Percentiles rank a stretch among this genome's conserved stretches.
phyloP scores from a whole-genome alignment of 2,329 filamentous ascomycete genomes.

The Raffaelea albimanens region DNA sequence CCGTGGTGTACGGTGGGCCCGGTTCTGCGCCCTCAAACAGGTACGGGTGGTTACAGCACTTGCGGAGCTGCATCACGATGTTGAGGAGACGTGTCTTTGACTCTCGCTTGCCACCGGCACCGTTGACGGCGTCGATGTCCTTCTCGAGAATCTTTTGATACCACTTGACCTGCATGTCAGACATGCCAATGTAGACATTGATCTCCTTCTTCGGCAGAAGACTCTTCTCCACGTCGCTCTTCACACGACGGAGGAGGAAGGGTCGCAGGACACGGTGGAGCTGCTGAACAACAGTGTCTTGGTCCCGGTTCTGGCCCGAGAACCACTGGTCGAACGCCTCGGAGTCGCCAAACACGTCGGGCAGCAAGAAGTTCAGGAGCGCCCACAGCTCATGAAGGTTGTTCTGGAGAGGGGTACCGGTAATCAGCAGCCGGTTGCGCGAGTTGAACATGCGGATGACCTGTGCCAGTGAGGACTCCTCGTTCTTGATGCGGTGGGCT shows the following conservation, averaged over 20 bases:
- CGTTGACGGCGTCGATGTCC: slow-evolving; percentile 97
- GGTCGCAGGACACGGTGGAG: slow-evolving; percentile 86
- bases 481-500: slow-evolving; percentile 97
- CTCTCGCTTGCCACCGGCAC: slow-evolving; percentile 89
- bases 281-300: slow-evolving; percentile 93
- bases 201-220: slow-evolving; percentile 94
- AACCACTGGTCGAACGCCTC: slow-evolving; percentile 99
- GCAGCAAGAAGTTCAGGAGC: slow-evolving; percentile 91
- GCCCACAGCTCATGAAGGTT: slow-evolving; percentile 98
- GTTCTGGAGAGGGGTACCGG: slow-evolving; percentile 93
- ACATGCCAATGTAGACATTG: slow-evolving; percentile 96
- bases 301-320: slow-evolving; percentile 77
- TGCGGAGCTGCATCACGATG: slow-evolving; percentile 98
- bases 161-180: slow-evolving; percentile 98
- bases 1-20: slow-evolving; percentile 93
- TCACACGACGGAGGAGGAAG: slow-evolving; percentile 90
- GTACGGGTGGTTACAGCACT: slow-evolving; percentile 98
- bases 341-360: slow-evolving; percentile 93
- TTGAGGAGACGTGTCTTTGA: slow-evolving; percentile 95
- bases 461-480: slow-evolving; percentile 91
- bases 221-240: slow-evolving; percentile 97
- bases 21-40: slow-evolving; percentile 96
- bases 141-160: slow-evolving; percentile 99
- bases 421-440: slow-evolving; percentile 88
- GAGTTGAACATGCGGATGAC: slow-evolving; percentile 96